Evolutionary conservation across 768 basidiomycete species (phyloP).

Genomic region (Mycena pura): DNA sequence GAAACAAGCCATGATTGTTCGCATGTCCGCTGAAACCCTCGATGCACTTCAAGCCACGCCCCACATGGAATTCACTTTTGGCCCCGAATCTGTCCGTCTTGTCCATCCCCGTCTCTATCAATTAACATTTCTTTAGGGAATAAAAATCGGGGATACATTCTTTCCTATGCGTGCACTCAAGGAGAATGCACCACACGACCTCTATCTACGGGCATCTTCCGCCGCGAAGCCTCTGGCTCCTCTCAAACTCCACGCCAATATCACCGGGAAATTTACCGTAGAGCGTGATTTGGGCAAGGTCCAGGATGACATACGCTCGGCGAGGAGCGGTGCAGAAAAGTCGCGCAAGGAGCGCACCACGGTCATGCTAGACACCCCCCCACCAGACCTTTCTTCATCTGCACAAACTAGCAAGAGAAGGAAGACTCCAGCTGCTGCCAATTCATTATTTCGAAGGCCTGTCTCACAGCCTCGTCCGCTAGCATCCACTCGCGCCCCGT

Average conservation of each 20-base stretch:
- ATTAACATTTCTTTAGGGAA: conserved; percentile 50
- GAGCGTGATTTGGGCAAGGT: conserved; percentile 62
- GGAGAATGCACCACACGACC: conserved; percentile 69
- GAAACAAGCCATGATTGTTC: conserved; percentile 78
- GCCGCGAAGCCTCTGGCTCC: conserved; percentile 65
- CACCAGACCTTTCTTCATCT: conserved; percentile 45
- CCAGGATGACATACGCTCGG: conserved; percentile 53
- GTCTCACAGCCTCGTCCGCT: conserved; percentile 38
- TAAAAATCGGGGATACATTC: conserved; percentile 69
- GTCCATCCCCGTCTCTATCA: neutral
- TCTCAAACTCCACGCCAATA: conserved; percentile 75
- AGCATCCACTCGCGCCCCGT: conserved; percentile 34
- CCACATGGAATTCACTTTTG: conserved; percentile 67
- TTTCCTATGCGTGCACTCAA: conserved; percentile 62
- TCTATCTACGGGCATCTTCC: conserved; percentile 71
- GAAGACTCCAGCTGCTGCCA: conserved; percentile 7
- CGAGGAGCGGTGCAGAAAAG: conserved; percentile 50
- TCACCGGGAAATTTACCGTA: conserved; percentile 75
- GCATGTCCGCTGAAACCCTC: conserved; percentile 75
- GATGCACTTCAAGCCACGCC: conserved; percentile 65
- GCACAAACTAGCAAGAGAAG: conserved; percentile 42
- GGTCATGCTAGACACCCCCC: conserved; percentile 53
- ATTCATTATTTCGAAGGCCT: conserved; percentile 36
- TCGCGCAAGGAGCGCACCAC: conserved; percentile 52
- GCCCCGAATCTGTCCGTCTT: conserved; percentile 59